Base-by-base conservation (phyloP, 176 grass and related monocot species). In the Paspalum vaginatum region DNA sequence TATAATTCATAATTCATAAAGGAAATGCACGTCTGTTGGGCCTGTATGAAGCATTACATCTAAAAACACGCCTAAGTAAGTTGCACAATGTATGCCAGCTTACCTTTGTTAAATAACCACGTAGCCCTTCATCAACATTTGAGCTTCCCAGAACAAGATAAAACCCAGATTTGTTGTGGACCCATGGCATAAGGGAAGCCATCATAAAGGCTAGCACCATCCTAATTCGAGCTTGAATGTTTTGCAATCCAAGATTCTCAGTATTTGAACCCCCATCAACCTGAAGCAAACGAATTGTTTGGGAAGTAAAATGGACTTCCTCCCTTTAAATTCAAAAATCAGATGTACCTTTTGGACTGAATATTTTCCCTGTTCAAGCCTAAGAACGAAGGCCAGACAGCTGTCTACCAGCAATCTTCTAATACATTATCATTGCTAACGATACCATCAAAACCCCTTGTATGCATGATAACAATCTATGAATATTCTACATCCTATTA, bases 71-170 rank as follows among this genome's bases (percentile, higher is more conserved):
- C 9, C 48, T n/a, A 72, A 63, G 0, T 39, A 13, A 72, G 26
- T 53, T 53, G 70, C 26, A 18, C 72, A 64, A 77, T 45, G 26
- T 8, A 25, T 68, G 59, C 47, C 46, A 84, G 59, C 61, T 65
- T 98, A 98, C 95, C 90, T 98, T 98, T 2, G 92, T 98, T 75
- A 98, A 98, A 82, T 98, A 95, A 77, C 96, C 96, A 82, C 96
- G 96, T 69, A 98, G 84, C 70, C 89, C 96, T 86, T 98, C 96
- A 84, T 95, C 96, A 4, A 98, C 95, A 59, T 98, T 98, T n/a
- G 95, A 91, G 81, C 90, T 89, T 48, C 96, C 96, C 59, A 98
- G 85, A 75, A 98, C 92, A 83, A 98, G 95, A 95, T 93, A 98
- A 86, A 98, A 98, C n/a, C 96, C 92, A 80, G 92, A 85, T 70